Evolutionary conservation across 2,329 filamentous ascomycete species (phyloP).

Genomic region (Huntiella abstrusa): DNA sequence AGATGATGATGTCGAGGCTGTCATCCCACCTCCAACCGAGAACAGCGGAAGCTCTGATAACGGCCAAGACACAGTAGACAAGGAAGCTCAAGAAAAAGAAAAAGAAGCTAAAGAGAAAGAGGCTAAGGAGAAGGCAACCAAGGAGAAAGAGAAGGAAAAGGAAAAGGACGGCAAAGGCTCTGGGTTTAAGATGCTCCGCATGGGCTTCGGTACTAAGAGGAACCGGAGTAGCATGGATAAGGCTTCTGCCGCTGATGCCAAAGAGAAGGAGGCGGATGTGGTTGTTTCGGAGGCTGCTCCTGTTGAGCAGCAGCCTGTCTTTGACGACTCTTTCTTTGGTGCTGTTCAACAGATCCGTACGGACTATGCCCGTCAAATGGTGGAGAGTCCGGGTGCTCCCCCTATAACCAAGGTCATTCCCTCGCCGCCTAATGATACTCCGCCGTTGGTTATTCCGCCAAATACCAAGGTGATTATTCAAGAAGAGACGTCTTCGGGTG

Average conservation of each 20-base stretch:
- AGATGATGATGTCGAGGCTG: constrained; percentile 61
- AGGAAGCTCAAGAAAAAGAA: constrained; percentile 14
- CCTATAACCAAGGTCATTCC: constrained; percentile 49
- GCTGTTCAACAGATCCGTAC: constrained; percentile 53
- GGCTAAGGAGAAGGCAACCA: constrained; percentile 34
- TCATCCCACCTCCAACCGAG: constrained; percentile 22
- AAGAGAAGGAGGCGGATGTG: constrained; percentile 58
- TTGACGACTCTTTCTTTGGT: constrained; percentile 58
- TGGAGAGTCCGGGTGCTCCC: constrained; percentile 31
- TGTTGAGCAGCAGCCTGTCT: constrained; percentile 28
- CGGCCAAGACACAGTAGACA: constrained; percentile 22
- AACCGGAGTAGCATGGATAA: constrained; percentile 31
- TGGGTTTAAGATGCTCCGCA: constrained; percentile 74
- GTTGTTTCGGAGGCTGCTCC: constrained; percentile 46
- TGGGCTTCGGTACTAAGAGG: constrained; percentile 71
- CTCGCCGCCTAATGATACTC: constrained; percentile 53
- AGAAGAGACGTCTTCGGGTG: constrained; percentile 44
- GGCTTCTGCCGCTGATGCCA: constrained; percentile 30
- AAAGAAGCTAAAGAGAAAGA: constrained; percentile 18
- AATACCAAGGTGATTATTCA: constrained; percentile 51
- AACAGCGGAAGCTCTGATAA: background rate
- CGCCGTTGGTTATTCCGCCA: constrained; percentile 51
- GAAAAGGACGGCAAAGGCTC: constrained; percentile 36
- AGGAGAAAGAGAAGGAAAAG: constrained; percentile 29
- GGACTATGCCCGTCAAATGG: constrained; percentile 50